Base-by-base conservation (phyloP, 78 protist species). In the slime mould (Dictyostelium discoideum) region DNA sequence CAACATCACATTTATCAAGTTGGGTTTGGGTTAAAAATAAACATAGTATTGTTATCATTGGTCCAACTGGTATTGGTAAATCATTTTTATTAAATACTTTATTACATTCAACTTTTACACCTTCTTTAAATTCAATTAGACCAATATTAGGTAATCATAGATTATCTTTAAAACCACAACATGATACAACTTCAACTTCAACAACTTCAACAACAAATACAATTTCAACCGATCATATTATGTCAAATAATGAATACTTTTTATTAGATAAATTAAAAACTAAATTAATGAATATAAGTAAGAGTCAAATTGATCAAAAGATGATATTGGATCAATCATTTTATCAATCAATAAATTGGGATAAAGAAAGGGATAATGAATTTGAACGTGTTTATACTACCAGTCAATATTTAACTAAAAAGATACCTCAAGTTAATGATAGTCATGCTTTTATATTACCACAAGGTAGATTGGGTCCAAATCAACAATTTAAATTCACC, bases 1-100 rank as follows among this genome's bases (percentile, higher is more conserved):
- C 87, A 37, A 44, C 32, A 13, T 90, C 65, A 20, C 74, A 63
- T 24, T 44, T 69, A 5, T 63, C 26, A 69, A 86, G 95, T n/a
- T 90, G 88, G 87, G 88, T 82, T 5, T 90, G 95, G 87, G 95
- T 90, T 6, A 90, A 90, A 86, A 82, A 82, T 73, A 60, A 50
- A 22, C 95, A 90, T 29, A 81, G 87, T 5, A 90, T 90, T 37
- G 79, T 90, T 10, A 80, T 90, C 1, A 82, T 90, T 54, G 95
- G 95, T 39, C 84, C 95, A 44, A 37, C 48, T 14, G 84, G 84
- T 50, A 90, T 90, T 50, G 95, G 95, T 46, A 90, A 90, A 85
- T 60, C 87, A 11, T 90, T 82, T 77, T 77, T 90, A 48, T 14
- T 90, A 22, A 90, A 90, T 39, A 90, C 95, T 11, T 20, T 90